Conservation (phyloP, 805 yeast genomes). For the Pichia ethanolica region DNA sequence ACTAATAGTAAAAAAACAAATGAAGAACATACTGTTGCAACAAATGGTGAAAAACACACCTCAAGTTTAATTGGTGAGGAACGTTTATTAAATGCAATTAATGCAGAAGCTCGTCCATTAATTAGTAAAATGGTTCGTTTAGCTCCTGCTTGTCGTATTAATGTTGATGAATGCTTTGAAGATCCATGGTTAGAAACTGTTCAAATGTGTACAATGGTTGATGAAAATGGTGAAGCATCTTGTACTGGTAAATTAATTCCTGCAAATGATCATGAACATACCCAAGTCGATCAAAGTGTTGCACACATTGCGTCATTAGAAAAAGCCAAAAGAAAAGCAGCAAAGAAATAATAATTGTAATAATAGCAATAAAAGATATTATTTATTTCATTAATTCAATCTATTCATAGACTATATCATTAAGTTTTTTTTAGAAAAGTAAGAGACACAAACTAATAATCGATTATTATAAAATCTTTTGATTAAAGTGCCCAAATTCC, state of each 20-base stretch:
- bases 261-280: slow-evolving; percentile 67
- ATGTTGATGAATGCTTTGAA: slow-evolving; percentile 69
- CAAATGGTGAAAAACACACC: slow-evolving; percentile 37
- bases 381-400: too few relatives aligned
- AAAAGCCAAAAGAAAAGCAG: slow-evolving; percentile 51
- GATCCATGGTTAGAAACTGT: slow-evolving; percentile 63
- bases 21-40: slow-evolving; percentile 2
- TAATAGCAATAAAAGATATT: too few relatives aligned
- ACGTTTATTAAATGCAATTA: slow-evolving; percentile 61
- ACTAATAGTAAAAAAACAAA: too few relatives aligned
- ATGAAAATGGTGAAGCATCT: slow-evolving; percentile 29
- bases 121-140: slow-evolving; percentile 72
- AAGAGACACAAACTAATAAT: too few relatives aligned
- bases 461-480: too few relatives aligned
- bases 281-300: slow-evolving; percentile 84
- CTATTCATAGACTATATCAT: too few relatives aligned
- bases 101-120: slow-evolving; percentile 59
- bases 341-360: slow-evolving; percentile 9
- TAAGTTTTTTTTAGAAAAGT: too few relatives aligned
- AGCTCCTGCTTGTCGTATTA: slow-evolving; percentile 79
- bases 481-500: too few relatives aligned
- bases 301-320: slow-evolving; percentile 95
- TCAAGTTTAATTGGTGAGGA: slow-evolving; percentile 65
- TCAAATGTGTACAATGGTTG: slow-evolving; percentile 59
- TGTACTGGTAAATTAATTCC: slow-evolving; percentile 31